A percentile compares a stretch with the other conserved stretches of the same genome.
phyloP scores from a whole-genome alignment of 2,329 filamentous ascomycete genomes.

The Penicillium sp. region DNA sequence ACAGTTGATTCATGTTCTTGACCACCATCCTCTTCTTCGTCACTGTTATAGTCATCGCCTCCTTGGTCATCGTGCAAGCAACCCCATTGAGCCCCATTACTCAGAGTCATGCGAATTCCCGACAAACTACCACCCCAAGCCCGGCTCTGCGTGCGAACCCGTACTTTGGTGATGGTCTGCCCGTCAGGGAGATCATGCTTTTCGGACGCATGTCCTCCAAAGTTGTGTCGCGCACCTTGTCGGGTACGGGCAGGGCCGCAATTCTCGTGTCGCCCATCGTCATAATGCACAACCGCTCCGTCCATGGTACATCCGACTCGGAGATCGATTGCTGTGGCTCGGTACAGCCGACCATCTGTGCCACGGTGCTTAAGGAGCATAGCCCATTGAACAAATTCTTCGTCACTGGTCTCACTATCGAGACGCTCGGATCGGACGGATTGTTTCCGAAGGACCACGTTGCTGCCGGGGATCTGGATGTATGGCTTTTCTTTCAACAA shows the following conservation, averaged over 20 bases:
- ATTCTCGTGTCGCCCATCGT: slow-evolving; percentile 44
- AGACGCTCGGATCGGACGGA: slow-evolving; percentile 20
- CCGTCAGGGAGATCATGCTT: slow-evolving; percentile 14
- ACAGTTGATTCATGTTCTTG: neutral
- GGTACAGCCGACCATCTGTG: slow-evolving; percentile 10
- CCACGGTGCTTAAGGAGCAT: slow-evolving; percentile 11
- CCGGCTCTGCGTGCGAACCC: slow-evolving; percentile 19
- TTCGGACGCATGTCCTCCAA: slow-evolving; percentile 27
- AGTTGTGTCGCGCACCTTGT: slow-evolving; percentile 28
- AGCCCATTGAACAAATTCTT: slow-evolving; percentile 19
- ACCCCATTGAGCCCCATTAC: slow-evolving; percentile 31
- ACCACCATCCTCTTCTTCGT: neutral
- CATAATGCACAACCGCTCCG: slow-evolving; percentile 49
- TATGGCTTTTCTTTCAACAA: slow-evolving; percentile 32
- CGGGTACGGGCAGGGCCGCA: slow-evolving; percentile 40
- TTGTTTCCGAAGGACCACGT: slow-evolving; percentile 42
- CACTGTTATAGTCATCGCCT: neutral
- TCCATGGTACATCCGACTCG: slow-evolving; percentile 48
- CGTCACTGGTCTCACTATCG: slow-evolving; percentile 9
- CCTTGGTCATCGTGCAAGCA: slow-evolving; percentile 24
- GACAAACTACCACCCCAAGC: slow-evolving; percentile 9
- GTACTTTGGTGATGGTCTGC: slow-evolving; percentile 33
- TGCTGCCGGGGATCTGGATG: slow-evolving; percentile 43
- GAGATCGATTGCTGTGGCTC: slow-evolving; percentile 48
- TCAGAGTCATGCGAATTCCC: slow-evolving; percentile 17